phyloP scores from a whole-genome alignment of 306 rosid species.

The Gleditsia sinensis region DNA sequence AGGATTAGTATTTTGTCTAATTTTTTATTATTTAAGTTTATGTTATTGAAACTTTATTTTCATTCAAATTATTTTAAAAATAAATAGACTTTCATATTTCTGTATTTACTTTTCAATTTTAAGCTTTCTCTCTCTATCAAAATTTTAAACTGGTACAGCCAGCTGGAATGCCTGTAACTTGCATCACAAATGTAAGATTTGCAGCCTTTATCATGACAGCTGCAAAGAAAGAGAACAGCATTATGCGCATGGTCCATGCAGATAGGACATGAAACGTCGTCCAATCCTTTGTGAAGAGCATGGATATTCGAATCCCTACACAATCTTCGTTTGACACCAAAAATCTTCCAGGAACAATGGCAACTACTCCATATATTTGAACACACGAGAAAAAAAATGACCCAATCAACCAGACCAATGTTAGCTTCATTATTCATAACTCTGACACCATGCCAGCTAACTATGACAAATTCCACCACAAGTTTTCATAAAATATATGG shows the following conservation, averaged over 20 bases:
- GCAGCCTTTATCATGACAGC: slow-evolving; percentile 71
- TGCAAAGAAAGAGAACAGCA: slow-evolving; percentile 72
- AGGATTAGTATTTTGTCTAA: too few species aligned
- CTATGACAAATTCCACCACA: too few species aligned
- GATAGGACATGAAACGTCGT: slow-evolving; percentile 67
- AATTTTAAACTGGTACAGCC: slow-evolving; percentile 64
- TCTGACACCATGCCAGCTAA: not conserved
- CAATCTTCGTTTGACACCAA: slow-evolving; percentile 71
- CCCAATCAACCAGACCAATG: not conserved
- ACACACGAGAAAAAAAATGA: slow-evolving; percentile 37
- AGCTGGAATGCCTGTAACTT: slow-evolving; percentile 68
- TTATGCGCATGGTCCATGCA: slow-evolving; percentile 79
- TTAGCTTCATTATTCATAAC: not conserved
- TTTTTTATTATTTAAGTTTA: too few species aligned
- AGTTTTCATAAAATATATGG: not conserved
- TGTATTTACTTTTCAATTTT: too few species aligned
- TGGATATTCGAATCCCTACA: slow-evolving; percentile 57
- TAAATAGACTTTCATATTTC: too few species aligned
- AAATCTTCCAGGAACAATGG: slow-evolving; percentile 66
- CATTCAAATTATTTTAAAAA: too few species aligned
- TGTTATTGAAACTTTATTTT: too few species aligned
- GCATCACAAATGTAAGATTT: slow-evolving; percentile 66
- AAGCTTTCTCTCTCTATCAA: too few species aligned
- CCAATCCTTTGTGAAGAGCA: slow-evolving; percentile 71
- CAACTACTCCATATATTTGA: slow-evolving; percentile 55